Evolutionary conservation across 768 basidiomycete species (phyloP), one percentile per base, ranked within the genome.

Genomic region (Hortiboletus flavorubellus): DNA sequence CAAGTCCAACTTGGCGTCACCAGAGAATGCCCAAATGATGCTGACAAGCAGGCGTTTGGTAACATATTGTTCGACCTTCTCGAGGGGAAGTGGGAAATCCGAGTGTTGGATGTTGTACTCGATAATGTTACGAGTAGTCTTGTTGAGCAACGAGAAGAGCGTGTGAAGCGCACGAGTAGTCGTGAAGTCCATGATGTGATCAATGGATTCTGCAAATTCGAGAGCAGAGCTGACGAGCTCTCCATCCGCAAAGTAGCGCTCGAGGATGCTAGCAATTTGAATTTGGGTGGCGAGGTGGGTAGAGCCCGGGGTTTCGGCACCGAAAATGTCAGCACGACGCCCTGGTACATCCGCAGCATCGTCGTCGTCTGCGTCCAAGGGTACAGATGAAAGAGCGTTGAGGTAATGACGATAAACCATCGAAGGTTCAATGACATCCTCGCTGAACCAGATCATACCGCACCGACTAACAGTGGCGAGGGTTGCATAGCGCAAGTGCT

Each of bases 391-490:
- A 29, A 98, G 77, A 0, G 87, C 86, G 49, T 82, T 79, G 44
- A 99, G 82, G 66, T 98, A 96, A 67, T 98, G 82, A 49, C 82
- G 84, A 71, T 90, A 97, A 16, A 97, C 83, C 97, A 98, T 98
- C 1, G 79, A 75, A 7, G 94, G 86, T 59, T 92, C 88, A 29
- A 99, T 85, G 46, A 97, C 86, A 60, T 98, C 94, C 55, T 98
- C 94, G 68, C 94, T 98, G 76, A 99, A 99, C 97, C 97, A 99
- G 64, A 99, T 96, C 97, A 99, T 99, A 69, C 97, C 97, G 67
- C 97, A 99, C 53, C 97, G 95, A 83, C 93, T 97, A 78, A 99
- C 97, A 29, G 97, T 99, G 15, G 97, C 97, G 51, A 90, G 85
- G 4, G 97, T 99, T 0, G 97, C 97, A 70, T 96, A 99, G 64